Evolutionary conservation across 2,329 filamentous ascomycete genomes (phyloP), one percentile per base, ranked within the genome.

Genomic region (Blastomyces emzantsi): DNA sequence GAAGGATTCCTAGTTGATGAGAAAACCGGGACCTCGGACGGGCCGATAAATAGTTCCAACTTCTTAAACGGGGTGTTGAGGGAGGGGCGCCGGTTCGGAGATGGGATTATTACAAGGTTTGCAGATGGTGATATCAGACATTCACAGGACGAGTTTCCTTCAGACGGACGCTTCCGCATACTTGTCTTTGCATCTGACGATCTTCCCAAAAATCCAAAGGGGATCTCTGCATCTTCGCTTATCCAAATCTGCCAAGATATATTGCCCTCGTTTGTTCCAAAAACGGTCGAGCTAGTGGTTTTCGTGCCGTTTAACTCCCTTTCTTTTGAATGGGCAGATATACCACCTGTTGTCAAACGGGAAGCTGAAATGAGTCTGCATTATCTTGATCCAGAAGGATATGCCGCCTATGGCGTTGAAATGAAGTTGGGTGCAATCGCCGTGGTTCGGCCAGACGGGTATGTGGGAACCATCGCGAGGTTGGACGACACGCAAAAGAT

Each of bases 401-500:
- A 60, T 49, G 43, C 58, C 7, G 39, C 43, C 1, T 60, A 60
- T 36, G 58, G 58, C 47, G 52, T 56, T 19, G 52, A 56, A 6
- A 33, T 33, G 41, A 60, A 49, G n/a, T 13, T 13, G 30, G 74
- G 74, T 5, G 73, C 71, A 2, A 39, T 75, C 43, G 69, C 72
- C 17, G 69, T 75, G 13, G 66, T 77, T 17, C 70, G 75, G 17
- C 75, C 75, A 0, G 75, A 77, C 68, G 74, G 74, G 7, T 74
- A 73, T 65, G 65, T 75, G 57, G 73, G 74, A 25, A 62, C 36
- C 13, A 60, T 56, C 39, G 69, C 70, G 0, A 69, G 63, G 9
- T 65, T 74, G 64, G 63, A 64, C 13, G 72, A 74, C 66, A 69
- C 51, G 1, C 36, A 25, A 17, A 47, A 67, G 25, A 67, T 73